Base-by-base conservation (phyloP, 805 yeast species). In the Kodamaea kakaduensis region DNA sequence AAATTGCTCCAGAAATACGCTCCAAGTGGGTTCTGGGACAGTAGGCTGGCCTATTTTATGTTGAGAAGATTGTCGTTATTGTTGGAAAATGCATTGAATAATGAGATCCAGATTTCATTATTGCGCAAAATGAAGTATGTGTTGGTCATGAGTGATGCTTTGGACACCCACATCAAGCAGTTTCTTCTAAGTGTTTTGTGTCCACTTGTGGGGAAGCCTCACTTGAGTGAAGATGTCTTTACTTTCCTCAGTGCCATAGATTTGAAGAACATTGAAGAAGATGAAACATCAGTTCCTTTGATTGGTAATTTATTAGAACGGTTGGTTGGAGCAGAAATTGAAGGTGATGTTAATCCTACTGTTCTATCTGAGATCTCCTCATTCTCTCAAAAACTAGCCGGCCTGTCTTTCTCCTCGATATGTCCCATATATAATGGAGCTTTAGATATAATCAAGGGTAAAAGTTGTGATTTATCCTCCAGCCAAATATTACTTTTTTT, bases 81-180 rank as follows among this genome's bases (percentile, higher is more conserved):
- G 3, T 26, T 69, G 2, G 45, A 50, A 0, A 15, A 38, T 1
- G 36, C 64, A 0, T 16, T 46, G 1, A 41, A 54, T 15, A 18
- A 28, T 15, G 48, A 55, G 3, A 60, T 60, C 12, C 52, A 43
- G 27, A 6, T 46, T 1, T 9, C 50, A 4, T 34, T 42, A 17
- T 24, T 73, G 5, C 54, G 75, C 37, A 59, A 52, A 36, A 34
- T 74, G 14, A 70, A 70, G 38, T 40, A 65, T 2, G 36, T 72
- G 5, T 44, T 65, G 6, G 29, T 56, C 6, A 31, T 61, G 13
- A 60, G 63, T 6, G 39, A 41, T 2, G 24, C 32, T 2, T 37
- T 24, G 8, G 28, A 45, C 24, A 34, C 38, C 8, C 42, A 4
- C 13, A 27, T 69, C 6, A 32, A 45, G 1, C 31, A 35, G 1